Evolutionary conservation across 2,329 filamentous ascomycete species (phyloP).

Genomic region (Penicillium sp.): DNA sequence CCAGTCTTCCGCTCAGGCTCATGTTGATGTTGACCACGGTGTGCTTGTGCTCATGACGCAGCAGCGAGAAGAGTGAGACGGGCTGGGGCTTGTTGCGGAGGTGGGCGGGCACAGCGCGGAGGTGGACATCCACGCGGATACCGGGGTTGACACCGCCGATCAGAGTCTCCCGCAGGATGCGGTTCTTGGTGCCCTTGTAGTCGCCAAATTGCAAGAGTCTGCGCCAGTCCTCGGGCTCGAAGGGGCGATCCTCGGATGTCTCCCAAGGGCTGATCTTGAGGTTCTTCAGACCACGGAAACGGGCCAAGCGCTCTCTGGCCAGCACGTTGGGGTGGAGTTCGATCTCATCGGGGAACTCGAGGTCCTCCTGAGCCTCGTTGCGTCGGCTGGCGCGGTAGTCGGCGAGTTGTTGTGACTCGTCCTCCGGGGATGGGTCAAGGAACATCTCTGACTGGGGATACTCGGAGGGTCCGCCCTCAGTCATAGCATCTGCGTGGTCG

Average conservation of each 20-base stretch:
- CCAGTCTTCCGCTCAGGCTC: slow-evolving; percentile 74
- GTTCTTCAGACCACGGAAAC: slow-evolving; percentile 91
- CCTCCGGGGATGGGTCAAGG: slow-evolving; percentile 72
- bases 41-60: slow-evolving; percentile 93
- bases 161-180: slow-evolving; percentile 75
- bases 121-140: slow-evolving; percentile 76
- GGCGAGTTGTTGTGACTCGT: slow-evolving; percentile 78
- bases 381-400: slow-evolving; percentile 77
- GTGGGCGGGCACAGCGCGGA: slow-evolving; percentile 59
- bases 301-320: slow-evolving; percentile 78
- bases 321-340: slow-evolving; percentile 86
- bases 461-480: slow-evolving; percentile 78
- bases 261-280: slow-evolving; percentile 86
- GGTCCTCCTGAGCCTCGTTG: slow-evolving; percentile 81
- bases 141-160: slow-evolving; percentile 85
- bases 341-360: slow-evolving; percentile 96
- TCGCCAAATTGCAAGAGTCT: slow-evolving; percentile 84
- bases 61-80: slow-evolving; percentile 76
- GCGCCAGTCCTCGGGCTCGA: slow-evolving; percentile 88
- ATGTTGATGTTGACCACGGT: slow-evolving; percentile 88
- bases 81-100: slow-evolving; percentile 58
- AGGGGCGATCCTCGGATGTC: slow-evolving; percentile 77
- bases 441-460: slow-evolving; percentile 95
- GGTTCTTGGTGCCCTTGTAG: slow-evolving; percentile 79
- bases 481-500: slow-evolving; percentile 56